phyloP scores from a whole-genome alignment of 257 asterid species.

The Capsicum baccatum region DNA sequence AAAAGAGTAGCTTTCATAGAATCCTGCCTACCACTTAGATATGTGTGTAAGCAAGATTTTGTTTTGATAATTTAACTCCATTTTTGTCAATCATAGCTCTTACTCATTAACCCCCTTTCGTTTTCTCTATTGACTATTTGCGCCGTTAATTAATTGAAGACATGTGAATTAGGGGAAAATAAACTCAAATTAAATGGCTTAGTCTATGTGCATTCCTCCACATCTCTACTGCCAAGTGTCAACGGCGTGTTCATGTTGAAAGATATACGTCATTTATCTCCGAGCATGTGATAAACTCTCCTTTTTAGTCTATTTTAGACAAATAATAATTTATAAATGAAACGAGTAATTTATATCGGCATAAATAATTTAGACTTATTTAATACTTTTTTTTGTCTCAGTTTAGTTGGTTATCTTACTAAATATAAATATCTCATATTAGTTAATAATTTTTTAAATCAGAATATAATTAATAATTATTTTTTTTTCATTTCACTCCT shows the following conservation, averaged over 20 bases:
- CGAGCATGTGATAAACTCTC: too few species aligned
- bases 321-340: too few species aligned
- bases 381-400: too few species aligned
- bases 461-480: too few species aligned
- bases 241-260: not conserved
- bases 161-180: not conserved
- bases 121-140: not conserved
- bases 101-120: not conserved
- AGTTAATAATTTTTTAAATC: too few species aligned
- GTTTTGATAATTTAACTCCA: not conserved
- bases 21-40: constrained; percentile 27
- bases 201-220: not conserved
- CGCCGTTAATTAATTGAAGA: constrained; percentile 12
- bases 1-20: not conserved
- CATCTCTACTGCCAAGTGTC: not conserved
- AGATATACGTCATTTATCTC: not conserved
- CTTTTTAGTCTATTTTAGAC: too few species aligned
- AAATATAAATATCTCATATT: too few species aligned
- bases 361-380: too few species aligned
- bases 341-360: too few species aligned
- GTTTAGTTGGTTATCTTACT: too few species aligned
- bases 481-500: too few species aligned
- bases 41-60: constrained; percentile 17
- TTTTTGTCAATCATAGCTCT: not conserved
- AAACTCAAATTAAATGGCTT: not conserved